Conservation (phyloP, 2,329 filamentous ascomycete genomes). For the Alternaria tenuissima region DNA sequence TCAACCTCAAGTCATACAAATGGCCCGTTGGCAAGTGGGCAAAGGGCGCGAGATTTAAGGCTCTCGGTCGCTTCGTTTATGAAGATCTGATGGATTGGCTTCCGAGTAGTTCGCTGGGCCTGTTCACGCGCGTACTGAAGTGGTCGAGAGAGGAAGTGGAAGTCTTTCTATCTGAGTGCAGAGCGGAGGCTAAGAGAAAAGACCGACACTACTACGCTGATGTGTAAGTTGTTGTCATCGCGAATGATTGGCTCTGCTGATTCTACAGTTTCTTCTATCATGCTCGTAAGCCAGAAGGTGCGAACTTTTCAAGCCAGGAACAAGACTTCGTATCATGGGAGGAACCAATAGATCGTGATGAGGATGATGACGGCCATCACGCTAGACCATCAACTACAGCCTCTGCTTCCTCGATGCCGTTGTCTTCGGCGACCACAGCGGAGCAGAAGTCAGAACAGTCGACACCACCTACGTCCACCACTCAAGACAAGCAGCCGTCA, state of each 20-base stretch:
- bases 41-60: slow-evolving; percentile 40
- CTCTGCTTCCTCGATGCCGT: background rate
- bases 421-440: background rate
- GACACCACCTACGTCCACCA: background rate
- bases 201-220: slow-evolving; percentile 39
- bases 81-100: slow-evolving; percentile 42
- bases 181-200: slow-evolving; percentile 36
- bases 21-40: slow-evolving; percentile 46
- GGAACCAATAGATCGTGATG: slow-evolving; percentile 34
- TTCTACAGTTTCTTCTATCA: slow-evolving; percentile 34
- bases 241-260: slow-evolving; percentile 1
- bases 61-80: slow-evolving; percentile 36
- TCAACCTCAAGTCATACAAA: slow-evolving; percentile 41
- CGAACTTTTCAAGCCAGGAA: background rate
- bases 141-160: slow-evolving; percentile 42
- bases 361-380: slow-evolving; percentile 16
- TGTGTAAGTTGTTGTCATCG: slow-evolving; percentile 22
- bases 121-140: slow-evolving; percentile 41
- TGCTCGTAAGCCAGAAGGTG: slow-evolving; percentile 30
- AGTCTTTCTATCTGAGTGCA: slow-evolving; percentile 37
- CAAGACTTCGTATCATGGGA: slow-evolving; percentile 32
- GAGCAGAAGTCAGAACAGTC: background rate
- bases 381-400: background rate
- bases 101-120: slow-evolving; percentile 32
- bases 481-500: background rate